Evolutionary conservation across 2,329 filamentous ascomycete species (phyloP).

Genomic region (Penicillium polonicum): DNA sequence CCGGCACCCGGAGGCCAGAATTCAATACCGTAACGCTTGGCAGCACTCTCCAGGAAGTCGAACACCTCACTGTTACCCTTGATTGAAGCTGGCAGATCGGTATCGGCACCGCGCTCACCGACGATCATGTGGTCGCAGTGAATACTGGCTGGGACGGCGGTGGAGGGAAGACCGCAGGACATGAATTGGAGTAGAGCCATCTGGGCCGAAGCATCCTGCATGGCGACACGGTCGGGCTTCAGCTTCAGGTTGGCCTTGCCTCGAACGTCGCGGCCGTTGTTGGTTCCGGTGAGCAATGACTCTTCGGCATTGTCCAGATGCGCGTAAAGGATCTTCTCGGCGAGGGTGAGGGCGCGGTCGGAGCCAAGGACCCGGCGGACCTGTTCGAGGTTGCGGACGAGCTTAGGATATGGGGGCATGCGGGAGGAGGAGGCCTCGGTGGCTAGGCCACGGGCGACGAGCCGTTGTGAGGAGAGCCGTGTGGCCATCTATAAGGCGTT

Average conservation of each 20-base stretch:
- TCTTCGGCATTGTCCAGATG: constrained; percentile 89
- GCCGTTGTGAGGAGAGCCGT: constrained; percentile 35
- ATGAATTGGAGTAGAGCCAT: constrained; percentile 99
- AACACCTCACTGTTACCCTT: constrained; percentile 95
- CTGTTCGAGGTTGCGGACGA: constrained; percentile 72
- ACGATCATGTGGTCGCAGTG: constrained; percentile 99
- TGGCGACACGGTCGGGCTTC: constrained; percentile 94
- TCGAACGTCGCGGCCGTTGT: constrained; percentile 79
- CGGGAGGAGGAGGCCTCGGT: constrained; percentile 50
- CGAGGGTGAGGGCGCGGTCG: constrained; percentile 69
- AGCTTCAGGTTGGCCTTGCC: constrained; percentile 92
- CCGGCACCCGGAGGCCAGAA: constrained; percentile 94
- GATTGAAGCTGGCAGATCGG: constrained; percentile 81
- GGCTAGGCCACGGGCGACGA: constrained; percentile 36
- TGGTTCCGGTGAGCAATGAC: constrained; percentile 76
- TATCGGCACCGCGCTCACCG: constrained; percentile 82
- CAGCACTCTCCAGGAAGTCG: constrained; percentile 91
- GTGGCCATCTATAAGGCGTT: constrained; percentile 31
- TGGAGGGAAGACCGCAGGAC: constrained; percentile 85
- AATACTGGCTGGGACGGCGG: constrained; percentile 92
- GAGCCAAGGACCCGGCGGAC: constrained; percentile 72
- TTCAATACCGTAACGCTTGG: constrained; percentile 87
- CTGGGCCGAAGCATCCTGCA: constrained; percentile 98
- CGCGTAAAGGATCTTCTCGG: constrained; percentile 97
- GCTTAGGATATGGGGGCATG: constrained; percentile 77